A percentile compares a stretch with the other conserved stretches of the same genome.
phyloP scores from a whole-genome alignment of 768 basidiomycete species.

The Suillus sp. region DNA sequence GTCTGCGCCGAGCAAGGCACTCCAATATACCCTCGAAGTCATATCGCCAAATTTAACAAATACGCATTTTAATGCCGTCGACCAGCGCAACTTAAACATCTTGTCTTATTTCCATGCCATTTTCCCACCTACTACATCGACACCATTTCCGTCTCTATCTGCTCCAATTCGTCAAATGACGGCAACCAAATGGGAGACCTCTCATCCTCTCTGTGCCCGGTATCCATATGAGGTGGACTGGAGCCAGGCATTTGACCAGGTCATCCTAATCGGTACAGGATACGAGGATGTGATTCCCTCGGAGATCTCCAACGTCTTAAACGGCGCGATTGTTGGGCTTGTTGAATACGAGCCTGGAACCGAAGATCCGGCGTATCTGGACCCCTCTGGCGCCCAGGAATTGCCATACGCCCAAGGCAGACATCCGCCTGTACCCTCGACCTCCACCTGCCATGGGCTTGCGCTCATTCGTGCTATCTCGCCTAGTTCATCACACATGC shows the following conservation, averaged over 20 bases:
- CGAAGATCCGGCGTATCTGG: background rate
- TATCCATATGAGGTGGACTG: slow-evolving; percentile 75
- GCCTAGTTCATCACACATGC: slow-evolving; percentile 46
- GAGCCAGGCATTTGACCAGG: slow-evolving; percentile 53
- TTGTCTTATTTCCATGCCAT: slow-evolving; percentile 77
- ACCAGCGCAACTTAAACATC: slow-evolving; percentile 68
- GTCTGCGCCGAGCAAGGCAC: background rate
- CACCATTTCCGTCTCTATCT: slow-evolving; percentile 19
- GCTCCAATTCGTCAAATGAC: slow-evolving; percentile 36
- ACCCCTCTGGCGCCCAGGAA: slow-evolving; percentile 2
- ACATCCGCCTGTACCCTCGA: slow-evolving; percentile 54
- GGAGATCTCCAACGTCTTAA: slow-evolving; percentile 73
- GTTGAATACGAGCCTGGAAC: slow-evolving; percentile 45
- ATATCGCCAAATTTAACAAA: slow-evolving; percentile 41
- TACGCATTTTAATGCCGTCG: slow-evolving; percentile 47
- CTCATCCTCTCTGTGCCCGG: slow-evolving; percentile 64
- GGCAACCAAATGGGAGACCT: slow-evolving; percentile 64
- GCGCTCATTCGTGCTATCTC: slow-evolving; percentile 67
- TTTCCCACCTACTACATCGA: slow-evolving; percentile 29
- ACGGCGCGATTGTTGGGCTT: slow-evolving; percentile 80
- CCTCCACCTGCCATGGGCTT: slow-evolving; percentile 72
- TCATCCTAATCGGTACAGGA: slow-evolving; percentile 73
- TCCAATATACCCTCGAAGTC: slow-evolving; percentile 37
- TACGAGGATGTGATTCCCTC: slow-evolving; percentile 74
- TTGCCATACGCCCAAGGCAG: slow-evolving; percentile 64